These are phyloP conservation scores for Rossbeevera mucosa DNA, from an alignment of 768 basidiomycete species.

Conservation along the genomic window DNA sequence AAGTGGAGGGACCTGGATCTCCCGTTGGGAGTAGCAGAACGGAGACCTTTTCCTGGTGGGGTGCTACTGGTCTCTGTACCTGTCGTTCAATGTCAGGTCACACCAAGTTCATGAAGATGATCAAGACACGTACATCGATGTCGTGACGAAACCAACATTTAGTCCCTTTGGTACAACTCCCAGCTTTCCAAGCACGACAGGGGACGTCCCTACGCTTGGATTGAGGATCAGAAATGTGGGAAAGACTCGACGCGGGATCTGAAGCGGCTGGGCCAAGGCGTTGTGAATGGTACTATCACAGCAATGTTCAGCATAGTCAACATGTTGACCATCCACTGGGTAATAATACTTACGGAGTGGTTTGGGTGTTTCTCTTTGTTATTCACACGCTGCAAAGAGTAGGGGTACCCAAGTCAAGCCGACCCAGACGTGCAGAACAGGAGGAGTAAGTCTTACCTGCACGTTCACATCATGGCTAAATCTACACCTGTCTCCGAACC, in stretches of 20 bases:
- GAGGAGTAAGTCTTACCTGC: slow-evolving; percentile 3
- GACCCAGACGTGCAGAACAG: too few relatives aligned
- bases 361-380: background rate
- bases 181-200: slow-evolving; percentile 35
- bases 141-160: slow-evolving; percentile 35
- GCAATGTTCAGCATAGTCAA: background rate
- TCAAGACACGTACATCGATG: slow-evolving; percentile 24
- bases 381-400: background rate
- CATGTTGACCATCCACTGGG: background rate
- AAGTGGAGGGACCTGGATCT: background rate
- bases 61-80: slow-evolving; percentile 11
- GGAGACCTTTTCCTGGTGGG: background rate
- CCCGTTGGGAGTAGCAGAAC: background rate
- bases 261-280: background rate
- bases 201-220: slow-evolving; percentile 19
- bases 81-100: background rate
- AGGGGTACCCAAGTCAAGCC: background rate
- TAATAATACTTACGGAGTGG: background rate
- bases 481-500: slow-evolving; percentile 24
- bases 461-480: slow-evolving; percentile 17
- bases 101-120: background rate
- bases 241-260: background rate
- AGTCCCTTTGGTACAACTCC: slow-evolving; percentile 34
- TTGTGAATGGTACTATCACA: background rate
- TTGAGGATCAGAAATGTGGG: slow-evolving; percentile 10